Percentiles rank a stretch among this genome's conserved stretches.
Evolutionary conservation across 2,329 filamentous ascomycete species (phyloP).

Genomic region (Tricladium varicosporioides): DNA sequence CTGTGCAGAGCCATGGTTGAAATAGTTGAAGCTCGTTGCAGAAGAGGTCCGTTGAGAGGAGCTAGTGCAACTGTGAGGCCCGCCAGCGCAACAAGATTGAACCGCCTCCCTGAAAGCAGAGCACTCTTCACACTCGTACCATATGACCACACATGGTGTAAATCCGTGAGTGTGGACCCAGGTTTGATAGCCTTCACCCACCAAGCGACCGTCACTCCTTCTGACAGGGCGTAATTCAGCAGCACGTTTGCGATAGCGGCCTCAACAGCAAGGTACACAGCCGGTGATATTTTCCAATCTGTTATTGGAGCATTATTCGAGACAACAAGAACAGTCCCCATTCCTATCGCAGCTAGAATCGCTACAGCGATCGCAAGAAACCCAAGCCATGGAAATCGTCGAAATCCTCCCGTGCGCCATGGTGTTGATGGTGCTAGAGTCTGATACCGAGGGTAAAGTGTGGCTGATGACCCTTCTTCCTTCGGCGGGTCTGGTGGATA

Average conservation of each 20-base stretch:
- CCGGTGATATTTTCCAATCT: conserved; percentile 11
- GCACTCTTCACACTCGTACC: conserved; percentile 13
- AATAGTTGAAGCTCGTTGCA: conserved; percentile 19
- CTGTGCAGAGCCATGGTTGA: neutral
- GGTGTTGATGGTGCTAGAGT: neutral
- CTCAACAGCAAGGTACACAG: conserved; percentile 16
- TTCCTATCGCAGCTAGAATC: conserved; percentile 1
- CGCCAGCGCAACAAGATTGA: conserved; percentile 14
- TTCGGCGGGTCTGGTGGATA: neutral
- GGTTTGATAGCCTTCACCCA: conserved; percentile 15
- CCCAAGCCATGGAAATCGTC: neutral
- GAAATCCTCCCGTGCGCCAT: neutral
- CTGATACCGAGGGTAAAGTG: neutral
- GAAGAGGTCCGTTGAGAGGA: conserved; percentile 18
- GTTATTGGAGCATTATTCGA: conserved; percentile 10
- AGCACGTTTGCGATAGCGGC: conserved; percentile 12
- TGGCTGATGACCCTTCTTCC: neutral
- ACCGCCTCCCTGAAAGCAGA: conserved; percentile 11
- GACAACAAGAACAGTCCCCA: conserved; percentile 7
- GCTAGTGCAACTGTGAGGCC: conserved; percentile 11
- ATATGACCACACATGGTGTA: conserved; percentile 11
- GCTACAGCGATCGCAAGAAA: neutral
- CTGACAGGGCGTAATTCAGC: conserved; percentile 7
- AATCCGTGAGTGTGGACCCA: conserved; percentile 5
- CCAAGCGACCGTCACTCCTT: conserved; percentile 14